Evolutionary conservation across 2,329 filamentous ascomycete species (phyloP).

Genomic region (Leptosphaerulina australis): DNA sequence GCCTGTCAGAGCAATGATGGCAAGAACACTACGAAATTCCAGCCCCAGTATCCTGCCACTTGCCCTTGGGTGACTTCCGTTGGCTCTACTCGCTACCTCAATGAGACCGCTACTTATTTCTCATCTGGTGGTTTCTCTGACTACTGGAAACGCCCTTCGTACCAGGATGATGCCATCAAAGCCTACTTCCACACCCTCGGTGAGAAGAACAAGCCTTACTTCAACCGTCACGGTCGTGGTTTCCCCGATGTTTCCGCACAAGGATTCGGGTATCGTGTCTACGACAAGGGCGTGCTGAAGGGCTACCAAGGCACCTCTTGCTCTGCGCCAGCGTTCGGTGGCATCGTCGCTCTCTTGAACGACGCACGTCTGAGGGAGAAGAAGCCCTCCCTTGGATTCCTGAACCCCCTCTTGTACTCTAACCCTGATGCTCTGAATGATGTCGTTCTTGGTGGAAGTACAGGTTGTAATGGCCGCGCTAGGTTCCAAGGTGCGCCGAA

Average conservation of each 20-base stretch:
- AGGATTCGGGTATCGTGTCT: constrained; percentile 49
- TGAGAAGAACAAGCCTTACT: constrained; percentile 55
- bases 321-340: constrained; percentile 63
- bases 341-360: constrained; percentile 65
- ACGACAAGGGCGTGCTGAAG: constrained; percentile 51
- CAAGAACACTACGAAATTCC: constrained; percentile 59
- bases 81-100: constrained; percentile 62
- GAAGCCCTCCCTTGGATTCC: constrained; percentile 60
- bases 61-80: constrained; percentile 73
- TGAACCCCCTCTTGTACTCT: constrained; percentile 65
- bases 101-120: constrained; percentile 54
- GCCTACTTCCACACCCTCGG: constrained; percentile 53
- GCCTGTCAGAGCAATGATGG: constrained; percentile 65
- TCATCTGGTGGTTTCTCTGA: constrained; percentile 58
- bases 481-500: constrained; percentile 33
- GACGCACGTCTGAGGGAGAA: constrained; percentile 61
- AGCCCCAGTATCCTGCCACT: constrained; percentile 67
- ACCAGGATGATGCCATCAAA: constrained; percentile 54
- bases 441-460: constrained; percentile 44
- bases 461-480: constrained; percentile 45
- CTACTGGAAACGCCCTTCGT: constrained; percentile 55
- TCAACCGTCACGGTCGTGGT: constrained; percentile 60
- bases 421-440: constrained; percentile 57
- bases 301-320: constrained; percentile 54
- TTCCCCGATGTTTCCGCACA: constrained; percentile 68